Evolutionary conservation across 2,329 filamentous ascomycete species (phyloP).

Genomic region (Penicillium frequentans): DNA sequence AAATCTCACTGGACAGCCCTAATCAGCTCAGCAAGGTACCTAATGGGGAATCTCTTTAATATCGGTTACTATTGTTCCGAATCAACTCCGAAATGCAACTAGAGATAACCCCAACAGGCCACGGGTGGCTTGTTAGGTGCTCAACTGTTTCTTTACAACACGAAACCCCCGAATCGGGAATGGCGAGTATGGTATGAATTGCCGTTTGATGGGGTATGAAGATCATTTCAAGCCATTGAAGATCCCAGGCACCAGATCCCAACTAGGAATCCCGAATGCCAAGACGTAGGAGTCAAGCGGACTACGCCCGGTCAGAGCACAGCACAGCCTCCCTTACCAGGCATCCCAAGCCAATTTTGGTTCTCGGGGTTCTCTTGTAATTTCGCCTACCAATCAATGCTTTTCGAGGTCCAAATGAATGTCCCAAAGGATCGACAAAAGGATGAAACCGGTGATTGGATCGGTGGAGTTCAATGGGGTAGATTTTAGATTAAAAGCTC

Average conservation of each 20-base stretch:
- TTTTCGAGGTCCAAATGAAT: not conserved
- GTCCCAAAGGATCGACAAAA: conserved; percentile 2
- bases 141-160: not conserved
- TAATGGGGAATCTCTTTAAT: not conserved
- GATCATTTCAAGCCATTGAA: not conserved
- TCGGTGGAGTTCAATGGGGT: conserved; percentile 1
- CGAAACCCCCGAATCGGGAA: not conserved
- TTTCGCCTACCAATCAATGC: not conserved
- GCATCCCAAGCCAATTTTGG: not conserved
- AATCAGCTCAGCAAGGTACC: not conserved
- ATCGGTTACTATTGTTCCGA: not conserved
- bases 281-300: not conserved
- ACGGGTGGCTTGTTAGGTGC: not conserved
- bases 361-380: not conserved
- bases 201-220: not conserved
- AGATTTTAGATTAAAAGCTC: not conserved
- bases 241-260: not conserved
- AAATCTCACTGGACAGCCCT: not conserved
- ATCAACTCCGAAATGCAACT: not conserved
- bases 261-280: not conserved
- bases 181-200: not conserved
- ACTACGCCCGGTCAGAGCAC: not conserved
- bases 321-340: not conserved
- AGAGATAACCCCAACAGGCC: not conserved
- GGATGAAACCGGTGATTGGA: conserved; percentile 11